These are phyloP conservation scores for Castanospermum australe DNA, from an alignment of 306 rosid genomes.

Conservation along the genomic window DNA sequence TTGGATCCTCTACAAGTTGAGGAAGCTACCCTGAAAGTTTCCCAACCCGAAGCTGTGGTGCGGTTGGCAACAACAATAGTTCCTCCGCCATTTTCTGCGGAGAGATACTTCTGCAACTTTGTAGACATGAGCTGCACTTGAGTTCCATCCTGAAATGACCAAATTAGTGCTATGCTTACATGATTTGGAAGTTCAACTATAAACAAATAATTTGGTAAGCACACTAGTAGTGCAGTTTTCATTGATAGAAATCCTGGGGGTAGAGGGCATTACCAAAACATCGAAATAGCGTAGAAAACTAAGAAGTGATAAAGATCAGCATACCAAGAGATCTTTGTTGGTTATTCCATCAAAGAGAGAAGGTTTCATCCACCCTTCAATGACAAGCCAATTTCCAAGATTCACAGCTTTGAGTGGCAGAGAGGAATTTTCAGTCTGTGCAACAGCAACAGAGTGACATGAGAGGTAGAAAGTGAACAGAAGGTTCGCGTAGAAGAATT, in stretches of 20 bases:
- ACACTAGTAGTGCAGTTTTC: neutral
- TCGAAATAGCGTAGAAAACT: neutral
- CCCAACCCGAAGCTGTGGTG: constrained; percentile 47
- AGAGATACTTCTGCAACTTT: constrained; percentile 48
- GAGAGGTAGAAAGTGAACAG: constrained; percentile 21
- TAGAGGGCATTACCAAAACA: neutral
- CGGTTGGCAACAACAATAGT: constrained; percentile 52
- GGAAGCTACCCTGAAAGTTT: constrained; percentile 58
- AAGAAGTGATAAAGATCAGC: neutral
- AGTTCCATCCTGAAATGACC: constrained; percentile 63
- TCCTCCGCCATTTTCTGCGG: constrained; percentile 62
- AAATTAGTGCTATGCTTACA: neutral
- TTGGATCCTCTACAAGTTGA: neutral
- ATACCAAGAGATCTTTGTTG: constrained; percentile 66
- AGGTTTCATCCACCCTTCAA: constrained; percentile 77
- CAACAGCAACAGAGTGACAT: constrained; percentile 19
- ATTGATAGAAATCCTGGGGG: neutral
- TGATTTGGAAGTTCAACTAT: neutral
- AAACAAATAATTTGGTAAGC: neutral
- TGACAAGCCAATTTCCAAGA: constrained; percentile 67
- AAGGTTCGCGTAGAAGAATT: constrained; percentile 10
- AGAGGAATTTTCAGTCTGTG: constrained; percentile 29
- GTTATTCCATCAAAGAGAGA: constrained; percentile 55
- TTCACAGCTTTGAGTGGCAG: constrained; percentile 65
- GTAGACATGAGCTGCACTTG: constrained; percentile 58